Conservation (phyloP, 225 moss, liverwort and hornwort genomes). For the Pseudoscleropodium purum region DNA sequence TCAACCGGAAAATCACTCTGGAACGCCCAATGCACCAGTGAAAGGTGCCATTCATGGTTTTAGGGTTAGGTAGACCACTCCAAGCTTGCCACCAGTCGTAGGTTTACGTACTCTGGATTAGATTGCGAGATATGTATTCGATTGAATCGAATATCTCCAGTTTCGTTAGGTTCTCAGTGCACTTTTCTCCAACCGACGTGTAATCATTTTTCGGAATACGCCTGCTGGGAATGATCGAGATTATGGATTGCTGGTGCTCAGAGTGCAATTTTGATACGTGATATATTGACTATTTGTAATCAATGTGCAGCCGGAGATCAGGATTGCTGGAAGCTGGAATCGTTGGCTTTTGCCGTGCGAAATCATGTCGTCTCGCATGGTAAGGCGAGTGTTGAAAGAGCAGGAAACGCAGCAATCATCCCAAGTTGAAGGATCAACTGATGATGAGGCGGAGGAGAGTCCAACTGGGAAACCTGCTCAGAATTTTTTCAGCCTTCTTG, state of each 20-base stretch:
- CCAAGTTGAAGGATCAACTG: not conserved
- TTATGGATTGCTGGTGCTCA: not conserved
- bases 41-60: not conserved
- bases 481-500: conserved; percentile 61
- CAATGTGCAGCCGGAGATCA: not conserved
- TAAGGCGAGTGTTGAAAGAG: conserved; percentile 58
- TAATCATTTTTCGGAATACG: not conserved
- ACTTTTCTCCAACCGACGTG: not conserved
- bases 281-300: not conserved
- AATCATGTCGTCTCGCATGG: conserved; percentile 74
- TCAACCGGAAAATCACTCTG: not conserved
- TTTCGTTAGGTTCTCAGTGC: not conserved
- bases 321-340: not conserved
- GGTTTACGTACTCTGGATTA: not conserved
- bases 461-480: conserved; percentile 22
- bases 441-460: conserved; percentile 47
- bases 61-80: not conserved
- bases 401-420: conserved; percentile 24
- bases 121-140: not conserved
- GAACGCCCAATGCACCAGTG: not conserved
- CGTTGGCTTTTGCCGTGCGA: not conserved
- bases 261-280: not conserved
- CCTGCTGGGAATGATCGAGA: not conserved
- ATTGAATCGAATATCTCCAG: not conserved
- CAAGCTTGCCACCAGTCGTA: not conserved